Evolutionary conservation across 805 yeast species (phyloP).

Genomic region (Cyberlindnera euphorbiae): DNA sequence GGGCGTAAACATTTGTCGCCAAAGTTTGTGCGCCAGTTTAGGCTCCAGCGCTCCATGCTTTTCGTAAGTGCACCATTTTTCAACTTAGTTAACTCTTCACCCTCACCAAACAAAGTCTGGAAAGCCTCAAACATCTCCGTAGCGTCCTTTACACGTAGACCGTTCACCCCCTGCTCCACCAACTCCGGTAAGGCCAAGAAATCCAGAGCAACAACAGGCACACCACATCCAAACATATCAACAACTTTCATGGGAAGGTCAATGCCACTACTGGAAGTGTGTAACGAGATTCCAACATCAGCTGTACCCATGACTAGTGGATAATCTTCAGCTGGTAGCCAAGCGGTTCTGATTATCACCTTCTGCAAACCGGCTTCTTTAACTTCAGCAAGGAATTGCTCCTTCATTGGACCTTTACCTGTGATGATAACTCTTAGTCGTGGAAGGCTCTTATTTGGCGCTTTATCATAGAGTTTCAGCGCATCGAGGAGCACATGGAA

Average conservation of each 20-base stretch:
- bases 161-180: constrained; percentile 65
- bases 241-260: constrained; percentile 97
- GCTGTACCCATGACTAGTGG: constrained; percentile 71
- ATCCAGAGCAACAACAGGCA: constrained; percentile 78
- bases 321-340: constrained; percentile 79
- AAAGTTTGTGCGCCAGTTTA: constrained; percentile 54
- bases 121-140: constrained; percentile 42
- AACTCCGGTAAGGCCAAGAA: constrained; percentile 79
- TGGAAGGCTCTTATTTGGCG: constrained; percentile 31
- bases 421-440: constrained; percentile 75
- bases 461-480: constrained; percentile 41
- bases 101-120: constrained; percentile 30
- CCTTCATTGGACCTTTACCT: constrained; percentile 87
- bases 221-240: constrained; percentile 93
- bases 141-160: constrained; percentile 47
- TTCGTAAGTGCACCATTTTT: constrained; percentile 72
- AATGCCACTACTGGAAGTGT: constrained; percentile 85
- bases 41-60: constrained; percentile 65
- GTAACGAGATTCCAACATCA: constrained; percentile 86
- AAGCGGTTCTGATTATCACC: constrained; percentile 57
- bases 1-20: constrained; percentile 15
- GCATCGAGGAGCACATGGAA: constrained; percentile 66
- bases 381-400: constrained; percentile 45
- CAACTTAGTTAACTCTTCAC: constrained; percentile 34
- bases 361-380: constrained; percentile 38